A percentile compares a stretch with the other conserved stretches of the same genome.
Evolutionary conservation across 1,284 basidiomycete species (phyloP).

Genomic region (Cystobasidium sp.): DNA sequence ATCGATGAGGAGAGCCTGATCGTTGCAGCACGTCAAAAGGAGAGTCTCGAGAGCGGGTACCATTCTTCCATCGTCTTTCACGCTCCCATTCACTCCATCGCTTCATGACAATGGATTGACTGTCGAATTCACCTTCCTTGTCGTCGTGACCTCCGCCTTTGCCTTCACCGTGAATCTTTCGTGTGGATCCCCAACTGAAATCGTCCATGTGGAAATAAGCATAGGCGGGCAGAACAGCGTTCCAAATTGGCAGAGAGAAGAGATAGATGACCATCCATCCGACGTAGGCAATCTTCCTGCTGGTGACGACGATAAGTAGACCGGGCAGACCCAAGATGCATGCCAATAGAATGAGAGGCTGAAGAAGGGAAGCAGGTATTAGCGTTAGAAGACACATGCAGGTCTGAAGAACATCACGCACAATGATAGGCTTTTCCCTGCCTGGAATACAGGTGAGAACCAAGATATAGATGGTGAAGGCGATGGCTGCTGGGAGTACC

Average conservation of each 20-base stretch:
- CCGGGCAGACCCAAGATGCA: slow-evolving; percentile 60
- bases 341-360: slow-evolving; percentile 55
- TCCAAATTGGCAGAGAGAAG: slow-evolving; percentile 60
- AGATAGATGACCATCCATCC: slow-evolving; percentile 60
- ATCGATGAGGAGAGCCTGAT: slow-evolving; percentile 39
- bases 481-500: slow-evolving; percentile 60
- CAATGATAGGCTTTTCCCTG: slow-evolving; percentile 50
- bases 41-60: slow-evolving; percentile 80
- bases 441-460: slow-evolving; percentile 41
- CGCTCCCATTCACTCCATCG: slow-evolving; percentile 98
- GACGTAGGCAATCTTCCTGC: slow-evolving; percentile 58
- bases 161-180: slow-evolving; percentile 53
- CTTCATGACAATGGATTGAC: slow-evolving; percentile 96
- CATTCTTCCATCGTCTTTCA: slow-evolving; percentile 89
- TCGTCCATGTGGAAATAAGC: slow-evolving; percentile 58
- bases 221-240: slow-evolving; percentile 57
- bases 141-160: slow-evolving; percentile 49
- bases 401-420: slow-evolving; percentile 40
- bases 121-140: slow-evolving; percentile 92
- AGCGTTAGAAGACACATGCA: slow-evolving; percentile 49
- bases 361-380: slow-evolving; percentile 45
- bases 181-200: slow-evolving; percentile 59
- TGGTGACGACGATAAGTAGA: slow-evolving; percentile 60
- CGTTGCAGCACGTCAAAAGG: slow-evolving; percentile 61
- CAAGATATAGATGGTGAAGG: slow-evolving; percentile 58